Evolutionary conservation across 805 yeast genomes (phyloP), one percentile per base, ranked within the genome.

Genomic region (Clavispora santaluciae): DNA sequence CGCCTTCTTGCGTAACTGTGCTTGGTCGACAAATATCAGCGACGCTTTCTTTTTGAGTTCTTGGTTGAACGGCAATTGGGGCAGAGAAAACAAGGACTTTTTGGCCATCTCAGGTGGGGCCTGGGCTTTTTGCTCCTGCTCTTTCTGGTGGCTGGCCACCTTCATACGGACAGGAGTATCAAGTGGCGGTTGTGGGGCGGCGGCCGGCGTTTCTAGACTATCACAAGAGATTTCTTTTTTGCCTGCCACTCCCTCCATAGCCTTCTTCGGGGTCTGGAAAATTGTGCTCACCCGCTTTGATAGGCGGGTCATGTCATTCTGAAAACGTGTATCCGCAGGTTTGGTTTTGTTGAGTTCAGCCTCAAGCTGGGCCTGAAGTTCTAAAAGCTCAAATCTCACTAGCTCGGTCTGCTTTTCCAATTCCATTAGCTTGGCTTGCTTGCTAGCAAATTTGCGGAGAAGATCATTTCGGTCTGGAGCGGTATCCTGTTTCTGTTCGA

Each of bases 391-490:
- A 21, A 55, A 53, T 44, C 64, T 61, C 23, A 64, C 48, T 6
- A 42, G 29, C 11, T 64, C 62, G 39, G 68, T 53, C 24, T 66
- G 65, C n/a, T 64, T 59, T 50, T 72, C 74, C 42, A 76, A 54
- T 36, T 78, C 82, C 13, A 68, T 45, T 7, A 79, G 68, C 41
- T 70, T 70, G 44, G 80, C 66, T 50, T 79, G 82, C 51, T 80
- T 79, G 2, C 70, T 51, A 0, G 84, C 79, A 41, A 58, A 63
- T 26, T 45, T 40, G 5, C 56, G 48, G 6, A 61, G 38, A n/a
- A 64, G 49, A 16, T 34, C 31, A 22, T 33, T n/a, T 17, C 17
- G 24, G 17, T 17, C 25, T 1, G 33, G 43, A 39, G 28, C 33
- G 22, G n/a, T 29, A 39, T 9, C 30, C 22, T n/a, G n/a, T 13